Percentiles rank a stretch among this genome's conserved stretches.
These are phyloP conservation scores for Epichloe amarillans DNA, from an alignment of 2,329 filamentous ascomycete species.

Conservation along the genomic window DNA sequence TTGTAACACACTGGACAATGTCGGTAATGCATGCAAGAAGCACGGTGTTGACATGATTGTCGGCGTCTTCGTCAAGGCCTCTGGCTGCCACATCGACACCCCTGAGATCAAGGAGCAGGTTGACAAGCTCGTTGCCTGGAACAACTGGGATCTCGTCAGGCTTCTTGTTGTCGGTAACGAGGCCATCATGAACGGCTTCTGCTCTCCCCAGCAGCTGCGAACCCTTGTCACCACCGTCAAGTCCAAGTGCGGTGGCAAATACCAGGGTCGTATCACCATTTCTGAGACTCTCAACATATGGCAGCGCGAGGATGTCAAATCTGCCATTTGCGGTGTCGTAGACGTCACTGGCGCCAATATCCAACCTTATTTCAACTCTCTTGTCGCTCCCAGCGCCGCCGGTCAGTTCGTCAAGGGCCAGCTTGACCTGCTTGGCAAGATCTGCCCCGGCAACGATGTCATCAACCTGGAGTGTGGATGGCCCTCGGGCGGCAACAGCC, in stretches of 20 bases:
- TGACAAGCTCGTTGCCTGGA: slow-evolving; percentile 56
- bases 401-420: slow-evolving; percentile 65
- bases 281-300: slow-evolving; percentile 75
- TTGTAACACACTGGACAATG: slow-evolving; percentile 66
- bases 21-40: slow-evolving; percentile 54
- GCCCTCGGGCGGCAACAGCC: slow-evolving; percentile 57
- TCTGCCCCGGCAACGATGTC: slow-evolving; percentile 60
- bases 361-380: slow-evolving; percentile 84
- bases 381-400: slow-evolving; percentile 45
- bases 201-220: slow-evolving; percentile 49
- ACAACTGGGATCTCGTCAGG: slow-evolving; percentile 60
- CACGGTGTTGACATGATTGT: slow-evolving; percentile 68
- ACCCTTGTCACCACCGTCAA: slow-evolving; percentile 57
- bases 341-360: slow-evolving; percentile 78
- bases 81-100: slow-evolving; percentile 42
- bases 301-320: slow-evolving; percentile 45
- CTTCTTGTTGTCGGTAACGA: slow-evolving; percentile 87
- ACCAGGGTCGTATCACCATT: slow-evolving; percentile 65
- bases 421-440: slow-evolving; percentile 53
- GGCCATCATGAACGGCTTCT: slow-evolving; percentile 64
- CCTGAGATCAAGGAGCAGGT: slow-evolving; percentile 61
- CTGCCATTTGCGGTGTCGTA: slow-evolving; percentile 54
- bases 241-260: slow-evolving; percentile 51
- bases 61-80: slow-evolving; percentile 69
- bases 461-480: slow-evolving; percentile 87